A percentile compares a stretch with the other conserved stretches of the same genome.
Evolutionary conservation across 139 green algal species (phyloP).

Genomic region (Trebouxia sp.): DNA sequence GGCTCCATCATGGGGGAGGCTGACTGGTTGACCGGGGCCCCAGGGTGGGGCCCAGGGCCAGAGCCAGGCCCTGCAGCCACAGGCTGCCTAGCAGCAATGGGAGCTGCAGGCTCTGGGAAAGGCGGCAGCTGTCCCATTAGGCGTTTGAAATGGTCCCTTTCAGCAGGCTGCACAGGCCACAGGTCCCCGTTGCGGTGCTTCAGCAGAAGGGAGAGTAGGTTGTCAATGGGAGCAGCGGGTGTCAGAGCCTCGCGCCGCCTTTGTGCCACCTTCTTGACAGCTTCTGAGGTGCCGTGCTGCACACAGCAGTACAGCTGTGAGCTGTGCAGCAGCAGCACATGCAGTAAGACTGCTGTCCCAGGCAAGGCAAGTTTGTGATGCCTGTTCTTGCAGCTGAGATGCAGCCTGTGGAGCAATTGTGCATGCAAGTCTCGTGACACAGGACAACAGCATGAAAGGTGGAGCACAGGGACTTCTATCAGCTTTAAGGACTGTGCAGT

Average conservation of each 20-base stretch:
- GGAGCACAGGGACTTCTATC: neutral
- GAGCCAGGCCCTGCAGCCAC: neutral
- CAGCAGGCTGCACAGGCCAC: conserved; percentile 36
- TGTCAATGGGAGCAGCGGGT: neutral
- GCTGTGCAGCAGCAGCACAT: conserved; percentile 5
- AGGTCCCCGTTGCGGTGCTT: conserved; percentile 53
- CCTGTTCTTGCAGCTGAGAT: no score
- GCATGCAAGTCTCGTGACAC: no score
- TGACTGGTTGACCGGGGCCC: no score
- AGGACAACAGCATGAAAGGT: neutral
- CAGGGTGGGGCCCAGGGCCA: neutral
- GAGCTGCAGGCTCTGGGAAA: conserved; percentile 1
- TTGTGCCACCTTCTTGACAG: conserved; percentile 36
- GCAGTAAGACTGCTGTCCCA: neutral
- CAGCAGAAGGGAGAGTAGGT: conserved; percentile 42
- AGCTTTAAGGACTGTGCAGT: neutral
- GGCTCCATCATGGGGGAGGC: no score
- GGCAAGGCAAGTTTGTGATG: no score
- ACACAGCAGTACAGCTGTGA: neutral
- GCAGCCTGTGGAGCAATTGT: no score
- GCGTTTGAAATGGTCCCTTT: conserved; percentile 46
- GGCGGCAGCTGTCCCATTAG: conserved; percentile 43
- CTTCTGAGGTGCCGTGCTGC: conserved; percentile 49
- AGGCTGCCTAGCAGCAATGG: neutral
- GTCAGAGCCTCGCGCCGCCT: conserved; percentile 39